Evolutionary conservation across 805 yeast genomes (phyloP), one percentile per base, ranked within the genome.

Genomic region (Cyberlindnera maritima): DNA sequence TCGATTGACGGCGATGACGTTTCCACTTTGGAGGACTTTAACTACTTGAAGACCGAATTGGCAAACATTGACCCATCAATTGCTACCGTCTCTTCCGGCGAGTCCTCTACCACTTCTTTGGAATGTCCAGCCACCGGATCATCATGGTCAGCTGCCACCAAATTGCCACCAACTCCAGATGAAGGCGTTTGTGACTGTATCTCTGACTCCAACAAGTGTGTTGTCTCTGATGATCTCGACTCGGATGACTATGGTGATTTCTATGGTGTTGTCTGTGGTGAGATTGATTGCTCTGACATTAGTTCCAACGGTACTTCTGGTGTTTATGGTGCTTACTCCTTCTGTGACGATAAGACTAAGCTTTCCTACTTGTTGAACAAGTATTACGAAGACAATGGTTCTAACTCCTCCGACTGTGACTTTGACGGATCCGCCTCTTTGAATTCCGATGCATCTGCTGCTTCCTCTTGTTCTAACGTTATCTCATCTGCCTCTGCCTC

Each of bases 81-180:
- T 48, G 76, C 72, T 29, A 58, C 66, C 7, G 40, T 37, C 17
- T 20, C 40, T 42, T 53, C 67, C 19, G 66, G 66, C 29, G 64
- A 74, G 46, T 66, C 65, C 21, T 48, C 72, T 20, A 59, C 74
- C 26, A 60, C 71, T 33, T 50, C 66, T 5, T 48, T 70, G 15
- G 56, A 65, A 13, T 80, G 86, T 65, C 85, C 85, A 31, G 58
- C 78, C n/a, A n/a, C n/a, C n/a, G n/a, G n/a, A n/a, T n/a, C n/a
- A n/a, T n/a, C n/a, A n/a, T 88, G 96, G 96, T 68, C 64, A 53
- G 94, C 91, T 18, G 66, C 84, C 13, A 72, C 84, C 20, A 66
- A 64, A 13, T 74, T 88, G 59, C 96, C 96, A 34, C 94, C 92
- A 56, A 81, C 91, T 31, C 96, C 96, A 43, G 74, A 84, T 56